Base-by-base conservation (phyloP, 2,329 filamentous ascomycete genomes). In the Tympanopsis confertula region DNA sequence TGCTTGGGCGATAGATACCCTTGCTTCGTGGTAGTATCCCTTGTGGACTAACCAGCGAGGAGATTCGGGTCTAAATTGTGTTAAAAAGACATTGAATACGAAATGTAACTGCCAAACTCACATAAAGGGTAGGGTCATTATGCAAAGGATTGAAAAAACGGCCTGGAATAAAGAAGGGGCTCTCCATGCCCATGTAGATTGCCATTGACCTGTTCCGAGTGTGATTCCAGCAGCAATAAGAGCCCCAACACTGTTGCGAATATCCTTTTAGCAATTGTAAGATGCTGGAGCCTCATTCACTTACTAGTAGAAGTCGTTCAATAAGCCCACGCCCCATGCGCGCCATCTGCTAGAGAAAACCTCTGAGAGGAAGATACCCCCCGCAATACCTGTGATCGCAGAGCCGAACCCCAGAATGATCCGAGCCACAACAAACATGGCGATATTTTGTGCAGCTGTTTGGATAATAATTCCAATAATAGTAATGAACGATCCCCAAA, bases 201-300 rank as follows among this genome's bases (percentile, higher is more conserved):
- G 45, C 54, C 54, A 57, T 22, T 55, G 44, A 1, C 53, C 57
- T 0, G 62, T 65, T 2, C 62, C 61, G 7, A 56, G 57, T 2
- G 64, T 69, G 37, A 69, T 58, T 4, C 64, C 64, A 4, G 67
- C 63, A 0, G 66, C 64, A 22, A 69, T 58, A 3, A 71, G 50
- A 1, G 58, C 61, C 2, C 64, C 61, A 19, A 55, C 51, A 36
- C 49, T 45, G 22, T 20, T n/a, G n/a, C n/a, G n/a, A 38, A n/a
- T 14, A 37, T 20, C 20, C 20, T 17, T 30, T 35, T 4, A 20
- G 30, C 15, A 15, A 13, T 13, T 36, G 17, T 47, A 18, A 29
- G 14, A 15, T 10, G 19, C 20, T 35, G 18, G 37, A 18, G 20
- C 32, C 15, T 35, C 18, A 19, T 24, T 17, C 1, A 37, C 49